These are phyloP conservation scores for Pseudoturritis turrita DNA, from an alignment of 345 rosid species.

Conservation along the genomic window DNA sequence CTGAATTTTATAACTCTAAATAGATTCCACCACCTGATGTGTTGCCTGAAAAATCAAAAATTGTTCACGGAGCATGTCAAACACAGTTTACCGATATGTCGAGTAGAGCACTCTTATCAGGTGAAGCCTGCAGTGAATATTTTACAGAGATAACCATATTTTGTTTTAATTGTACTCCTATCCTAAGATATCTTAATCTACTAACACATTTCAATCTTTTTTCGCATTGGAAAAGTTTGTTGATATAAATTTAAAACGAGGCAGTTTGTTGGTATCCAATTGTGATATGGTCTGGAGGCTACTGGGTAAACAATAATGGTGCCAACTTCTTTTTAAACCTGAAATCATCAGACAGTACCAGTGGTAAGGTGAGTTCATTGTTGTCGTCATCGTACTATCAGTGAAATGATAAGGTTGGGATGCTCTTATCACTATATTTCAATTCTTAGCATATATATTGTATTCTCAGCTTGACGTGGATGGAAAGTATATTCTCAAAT, in stretches of 20 bases:
- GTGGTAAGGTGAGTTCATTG: constrained; percentile 35
- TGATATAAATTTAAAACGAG: constrained; percentile 44
- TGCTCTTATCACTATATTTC: neutral
- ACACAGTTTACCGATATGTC: constrained; percentile 46
- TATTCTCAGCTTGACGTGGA: constrained; percentile 35
- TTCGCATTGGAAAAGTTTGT: constrained; percentile 23
- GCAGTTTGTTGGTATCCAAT: constrained; percentile 50
- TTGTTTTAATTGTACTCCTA: neutral
- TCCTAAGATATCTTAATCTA: neutral
- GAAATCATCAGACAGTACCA: constrained; percentile 28
- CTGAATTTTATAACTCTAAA: constrained; percentile 7
- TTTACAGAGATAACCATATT: neutral
- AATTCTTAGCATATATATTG: neutral
- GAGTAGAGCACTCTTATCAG: constrained; percentile 44
- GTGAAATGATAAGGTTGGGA: neutral
- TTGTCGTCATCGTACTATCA: neutral
- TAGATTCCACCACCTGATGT: constrained; percentile 52
- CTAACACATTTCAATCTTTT: neutral
- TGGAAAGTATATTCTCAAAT: constrained; percentile 42
- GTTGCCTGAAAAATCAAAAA: constrained; percentile 53
- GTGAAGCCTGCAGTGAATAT: constrained; percentile 19
- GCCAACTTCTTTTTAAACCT: constrained; percentile 42
- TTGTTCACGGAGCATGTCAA: constrained; percentile 55
- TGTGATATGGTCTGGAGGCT: constrained; percentile 52
- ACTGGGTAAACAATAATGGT: constrained; percentile 54